phyloP scores from a whole-genome alignment of 495 filamentous ascomycete genomes.

The Beverwykella pulmonaria region DNA sequence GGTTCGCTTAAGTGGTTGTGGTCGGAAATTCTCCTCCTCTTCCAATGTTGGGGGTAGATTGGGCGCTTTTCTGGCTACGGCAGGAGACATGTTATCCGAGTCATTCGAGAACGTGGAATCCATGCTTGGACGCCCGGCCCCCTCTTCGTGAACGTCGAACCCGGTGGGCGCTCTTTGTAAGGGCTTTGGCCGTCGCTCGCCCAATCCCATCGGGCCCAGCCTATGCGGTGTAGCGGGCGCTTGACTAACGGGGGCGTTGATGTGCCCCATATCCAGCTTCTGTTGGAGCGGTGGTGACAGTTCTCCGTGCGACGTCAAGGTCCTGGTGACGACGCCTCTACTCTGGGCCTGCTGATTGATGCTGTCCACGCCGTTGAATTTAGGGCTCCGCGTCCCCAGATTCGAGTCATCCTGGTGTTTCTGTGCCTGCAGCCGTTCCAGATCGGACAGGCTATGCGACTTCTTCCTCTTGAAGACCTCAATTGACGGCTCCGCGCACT shows the following conservation, averaged over 20 bases:
- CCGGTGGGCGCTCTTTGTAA: slow-evolving; percentile 33
- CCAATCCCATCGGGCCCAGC: slow-evolving; percentile 33
- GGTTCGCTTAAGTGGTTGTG: slow-evolving; percentile 25
- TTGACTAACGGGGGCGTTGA: slow-evolving; percentile 27
- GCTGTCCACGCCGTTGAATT: slow-evolving; percentile 18
- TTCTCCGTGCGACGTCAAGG: slow-evolving; percentile 29
- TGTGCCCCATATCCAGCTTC: slow-evolving; percentile 37
- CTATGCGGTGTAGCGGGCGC: slow-evolving; percentile 30
- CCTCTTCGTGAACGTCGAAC: slow-evolving; percentile 27
- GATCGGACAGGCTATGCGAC: slow-evolving; percentile 21
- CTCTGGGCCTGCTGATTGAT: slow-evolving; percentile 17
- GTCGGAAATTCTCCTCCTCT: slow-evolving; percentile 37
- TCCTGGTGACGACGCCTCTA: slow-evolving; percentile 22
- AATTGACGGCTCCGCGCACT: slow-evolving; percentile 66
- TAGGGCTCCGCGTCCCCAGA: slow-evolving; percentile 26
- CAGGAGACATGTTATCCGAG: slow-evolving; percentile 23
- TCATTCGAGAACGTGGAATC: slow-evolving; percentile 32
- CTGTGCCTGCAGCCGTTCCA: slow-evolving; percentile 12
- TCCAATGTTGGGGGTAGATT: slow-evolving; percentile 18
- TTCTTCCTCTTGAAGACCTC: slow-evolving; percentile 62
- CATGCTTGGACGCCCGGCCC: slow-evolving; percentile 28
- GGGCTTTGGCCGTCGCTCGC: slow-evolving; percentile 21
- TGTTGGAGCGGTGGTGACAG: slow-evolving; percentile 34
- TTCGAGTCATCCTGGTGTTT: slow-evolving; percentile 30
- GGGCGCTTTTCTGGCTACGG: slow-evolving; percentile 4